phyloP scores from a whole-genome alignment of 2,329 filamentous ascomycete genomes.

The Ascosphaera pollenicola region DNA sequence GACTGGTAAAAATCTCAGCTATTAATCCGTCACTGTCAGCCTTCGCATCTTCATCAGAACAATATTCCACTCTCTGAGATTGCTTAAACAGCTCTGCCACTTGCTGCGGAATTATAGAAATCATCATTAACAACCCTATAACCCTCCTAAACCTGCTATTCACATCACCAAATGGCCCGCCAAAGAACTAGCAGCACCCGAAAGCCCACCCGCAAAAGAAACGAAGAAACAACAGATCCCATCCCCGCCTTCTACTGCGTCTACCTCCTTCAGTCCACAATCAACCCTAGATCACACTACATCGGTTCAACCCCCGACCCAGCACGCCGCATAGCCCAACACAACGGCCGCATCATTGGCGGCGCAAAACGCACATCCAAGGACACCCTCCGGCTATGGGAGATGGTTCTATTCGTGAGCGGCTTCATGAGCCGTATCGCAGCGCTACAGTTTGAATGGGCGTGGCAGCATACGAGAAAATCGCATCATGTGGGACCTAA shows the following conservation, averaged over 20 bases:
- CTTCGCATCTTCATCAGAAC: no score
- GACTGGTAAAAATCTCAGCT: no score
- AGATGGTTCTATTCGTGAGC: constrained; percentile 68
- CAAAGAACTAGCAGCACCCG: no score
- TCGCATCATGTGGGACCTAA: constrained; percentile 54
- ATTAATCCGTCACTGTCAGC: no score
- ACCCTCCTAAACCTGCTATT: no score
- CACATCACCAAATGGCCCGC: no score
- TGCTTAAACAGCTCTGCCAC: no score
- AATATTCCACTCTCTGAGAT: no score
- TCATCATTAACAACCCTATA: no score
- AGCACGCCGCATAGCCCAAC: constrained; percentile 61
- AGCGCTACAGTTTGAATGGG: constrained; percentile 95
- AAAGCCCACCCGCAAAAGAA: no score
- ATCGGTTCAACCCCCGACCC: constrained; percentile 86
- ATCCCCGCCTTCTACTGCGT: constrained; percentile 86
- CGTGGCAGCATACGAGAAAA: constrained; percentile 64
- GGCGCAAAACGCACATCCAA: constrained; percentile 59
- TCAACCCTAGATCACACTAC: constrained; percentile 49
- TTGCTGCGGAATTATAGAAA: no score
- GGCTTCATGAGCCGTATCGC: constrained; percentile 75
- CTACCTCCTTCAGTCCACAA: constrained; percentile 71
- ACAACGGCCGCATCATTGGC: constrained; percentile 68
- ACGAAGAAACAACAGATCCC: constrained; percentile 17
- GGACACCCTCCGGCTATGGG: constrained; percentile 56